These are phyloP conservation scores for Solanum hybrid DNA, from an alignment of 305 asterid species.

Conservation along the genomic window DNA sequence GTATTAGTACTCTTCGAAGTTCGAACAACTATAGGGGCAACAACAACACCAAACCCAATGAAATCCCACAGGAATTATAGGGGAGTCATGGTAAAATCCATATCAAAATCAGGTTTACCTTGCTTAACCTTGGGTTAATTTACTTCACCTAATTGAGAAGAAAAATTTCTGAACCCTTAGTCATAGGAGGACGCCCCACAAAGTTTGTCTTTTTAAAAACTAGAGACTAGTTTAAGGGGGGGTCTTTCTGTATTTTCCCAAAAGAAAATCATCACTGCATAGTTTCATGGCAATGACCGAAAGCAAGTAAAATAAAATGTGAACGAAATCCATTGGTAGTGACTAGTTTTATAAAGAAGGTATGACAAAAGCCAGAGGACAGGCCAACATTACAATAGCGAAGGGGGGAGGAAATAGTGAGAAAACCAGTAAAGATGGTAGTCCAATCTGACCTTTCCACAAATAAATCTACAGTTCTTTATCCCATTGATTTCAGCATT, in stretches of 20 bases:
- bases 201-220: background rate
- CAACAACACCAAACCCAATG: background rate
- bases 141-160: background rate
- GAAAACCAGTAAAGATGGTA: slow-evolving; percentile 4
- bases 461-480: slow-evolving; percentile 80
- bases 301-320: background rate
- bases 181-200: background rate
- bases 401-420: background rate
- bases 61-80: background rate
- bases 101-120: background rate
- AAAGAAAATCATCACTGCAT: background rate
- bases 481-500: slow-evolving; percentile 86
- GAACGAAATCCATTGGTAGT: background rate
- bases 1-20: background rate
- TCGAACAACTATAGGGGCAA: background rate
- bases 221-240: background rate
- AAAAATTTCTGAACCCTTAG: background rate
- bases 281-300: background rate
- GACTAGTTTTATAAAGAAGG: background rate
- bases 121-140: background rate
- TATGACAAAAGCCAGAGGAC: background rate
- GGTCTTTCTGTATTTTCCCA: background rate
- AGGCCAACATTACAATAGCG: background rate
- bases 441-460: slow-evolving; percentile 62
- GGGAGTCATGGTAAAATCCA: background rate